phyloP scores from a whole-genome alignment of 2,329 filamentous ascomycete species.

The Claviceps sp. region DNA sequence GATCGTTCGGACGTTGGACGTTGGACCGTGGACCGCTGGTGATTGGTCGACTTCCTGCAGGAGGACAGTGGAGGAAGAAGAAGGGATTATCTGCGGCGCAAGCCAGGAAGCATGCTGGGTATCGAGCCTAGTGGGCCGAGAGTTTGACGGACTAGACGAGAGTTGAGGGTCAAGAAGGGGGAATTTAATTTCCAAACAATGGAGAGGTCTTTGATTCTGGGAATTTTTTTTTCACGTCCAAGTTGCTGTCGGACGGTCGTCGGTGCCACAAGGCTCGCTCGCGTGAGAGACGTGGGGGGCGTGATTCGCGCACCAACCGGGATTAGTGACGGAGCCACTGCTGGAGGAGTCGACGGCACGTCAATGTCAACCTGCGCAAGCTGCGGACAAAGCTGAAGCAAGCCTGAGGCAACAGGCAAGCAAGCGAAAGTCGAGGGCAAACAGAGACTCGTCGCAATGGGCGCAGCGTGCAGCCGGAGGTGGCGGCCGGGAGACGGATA shows the following conservation, averaged over 20 bases:
- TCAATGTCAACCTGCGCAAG: neutral
- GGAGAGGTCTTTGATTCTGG: neutral
- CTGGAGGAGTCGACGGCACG: neutral
- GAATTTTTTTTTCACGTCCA: neutral
- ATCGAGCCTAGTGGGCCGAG: conserved; percentile 2
- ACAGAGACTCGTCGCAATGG: no score
- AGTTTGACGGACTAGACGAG: neutral
- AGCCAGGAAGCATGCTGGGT: conserved; percentile 14
- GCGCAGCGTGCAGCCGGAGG: neutral
- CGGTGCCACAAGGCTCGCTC: neutral
- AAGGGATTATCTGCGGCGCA: conserved; percentile 12
- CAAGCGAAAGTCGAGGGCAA: no score
- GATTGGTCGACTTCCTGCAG: conserved; percentile 3
- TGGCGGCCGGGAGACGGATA: neutral
- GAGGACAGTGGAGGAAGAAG: conserved; percentile 12
- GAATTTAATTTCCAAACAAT: neutral
- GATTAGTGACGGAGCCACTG: neutral
- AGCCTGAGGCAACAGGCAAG: no score
- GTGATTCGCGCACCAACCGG: conserved; percentile 4
- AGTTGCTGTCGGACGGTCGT: neutral
- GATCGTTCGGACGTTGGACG: no score
- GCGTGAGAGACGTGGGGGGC: conserved; percentile 1
- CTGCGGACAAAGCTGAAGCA: no score
- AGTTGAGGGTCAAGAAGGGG: neutral
- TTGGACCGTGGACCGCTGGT: no score